A percentile compares a stretch with the other conserved stretches of the same genome.
Evolutionary conservation across 257 asterid genomes (phyloP).

Genomic region (Nemophila menziesii): DNA sequence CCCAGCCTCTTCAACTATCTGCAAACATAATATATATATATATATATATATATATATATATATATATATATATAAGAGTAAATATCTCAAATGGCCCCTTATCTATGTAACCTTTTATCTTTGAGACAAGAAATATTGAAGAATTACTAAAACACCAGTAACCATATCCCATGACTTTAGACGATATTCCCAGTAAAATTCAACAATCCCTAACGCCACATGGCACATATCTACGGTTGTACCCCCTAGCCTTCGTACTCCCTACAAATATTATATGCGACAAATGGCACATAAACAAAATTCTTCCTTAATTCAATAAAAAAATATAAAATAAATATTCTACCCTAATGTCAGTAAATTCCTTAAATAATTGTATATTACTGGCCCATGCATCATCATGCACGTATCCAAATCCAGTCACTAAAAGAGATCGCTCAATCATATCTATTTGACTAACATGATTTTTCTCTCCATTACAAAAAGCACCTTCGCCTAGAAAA

Average conservation of each 20-base stretch:
- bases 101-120: no score
- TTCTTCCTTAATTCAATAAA: constrained; percentile 1
- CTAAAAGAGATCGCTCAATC: constrained; percentile 81
- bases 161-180: constrained; percentile 99
- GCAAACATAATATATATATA: no score
- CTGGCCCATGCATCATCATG: constrained; percentile 98
- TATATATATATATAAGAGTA: no score
- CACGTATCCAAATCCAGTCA: constrained; percentile 96
- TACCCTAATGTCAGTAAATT: constrained; percentile 90
- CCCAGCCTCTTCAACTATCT: constrained; percentile 99
- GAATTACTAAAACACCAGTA: constrained; percentile 88
- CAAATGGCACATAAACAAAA: constrained; percentile 7
- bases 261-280: constrained; percentile 31
- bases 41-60: no score
- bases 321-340: constrained; percentile 10
- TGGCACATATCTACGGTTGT: constrained; percentile 99
- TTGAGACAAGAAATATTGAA: constrained; percentile 1
- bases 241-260: constrained; percentile 96
- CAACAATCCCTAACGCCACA: constrained; percentile 87
- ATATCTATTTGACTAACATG: constrained; percentile 66
- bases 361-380: constrained; percentile 85
- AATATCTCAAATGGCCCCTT: no score
- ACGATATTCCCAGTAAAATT: constrained; percentile 98
- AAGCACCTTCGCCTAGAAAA: constrained; percentile 76
- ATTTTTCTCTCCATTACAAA: constrained; percentile 76